Base-by-base conservation (phyloP, 1,139 yeast genomes). In the Meyerozyma elateridarum region DNA sequence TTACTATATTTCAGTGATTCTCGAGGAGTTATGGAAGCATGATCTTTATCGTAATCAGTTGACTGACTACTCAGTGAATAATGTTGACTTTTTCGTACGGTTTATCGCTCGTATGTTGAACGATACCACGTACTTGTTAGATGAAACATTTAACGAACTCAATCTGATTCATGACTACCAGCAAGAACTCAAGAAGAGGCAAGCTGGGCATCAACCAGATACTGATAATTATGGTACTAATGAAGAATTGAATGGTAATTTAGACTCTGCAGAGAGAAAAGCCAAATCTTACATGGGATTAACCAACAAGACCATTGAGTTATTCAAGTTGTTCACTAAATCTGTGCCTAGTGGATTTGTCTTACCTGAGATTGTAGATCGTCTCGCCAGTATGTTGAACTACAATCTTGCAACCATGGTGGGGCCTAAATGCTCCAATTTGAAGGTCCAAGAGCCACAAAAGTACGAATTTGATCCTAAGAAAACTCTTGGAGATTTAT, bases 51-150 rank as follows among this genome's bases (percentile, higher is more conserved):
- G 84, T 39, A 56, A 61, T 7, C 93, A 85, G 54, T 71, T 91
- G 45, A 73, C 73, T 25, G 60, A 67, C 36, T 91, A 85, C 52
- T 77, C 95, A 8, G 63, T 62, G 21, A 59, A 70, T 31, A 73
- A 79, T 45, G 81, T 82, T 20, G 88, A 84, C 35, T 91, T 91
- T 49, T 91, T 93, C 52, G 81, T 91, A 31, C 69, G 94, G 48
- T 88, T 91, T 52, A 85, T 91, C 41, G 98, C 98, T 0, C 72
- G 96, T 54, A 81, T 91, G 84, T 67, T 91, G 52, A 93, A 91
- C 56, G 99, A 91, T 57, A 80, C 94, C 8, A 91, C 98, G 0
- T 91, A 80, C 51, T 66, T 93, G 43, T 64, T 91, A 38, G 98
- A 93, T 56, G 98, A 93, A 57, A 83, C 96, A 1, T 71, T 91